phyloP scores from a whole-genome alignment of 495 filamentous ascomycete species.

The Pseudomonodictys pantanalensis region DNA sequence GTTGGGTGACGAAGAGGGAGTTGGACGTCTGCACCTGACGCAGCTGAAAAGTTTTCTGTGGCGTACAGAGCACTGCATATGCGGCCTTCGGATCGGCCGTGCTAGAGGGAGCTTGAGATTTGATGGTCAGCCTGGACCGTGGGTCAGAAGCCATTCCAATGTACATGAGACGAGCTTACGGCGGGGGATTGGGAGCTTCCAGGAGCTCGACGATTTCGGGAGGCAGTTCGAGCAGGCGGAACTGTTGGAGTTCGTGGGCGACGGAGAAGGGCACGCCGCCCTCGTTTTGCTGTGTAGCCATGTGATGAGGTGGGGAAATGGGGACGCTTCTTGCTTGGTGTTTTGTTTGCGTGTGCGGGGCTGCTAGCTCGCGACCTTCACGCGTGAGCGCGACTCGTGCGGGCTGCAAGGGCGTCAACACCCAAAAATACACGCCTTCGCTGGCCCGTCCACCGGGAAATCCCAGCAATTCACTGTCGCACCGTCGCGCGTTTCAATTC shows the following conservation, averaged over 20 bases:
- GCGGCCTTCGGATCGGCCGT: slow-evolving; percentile 44
- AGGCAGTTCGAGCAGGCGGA: slow-evolving; percentile 79
- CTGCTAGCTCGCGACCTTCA: slow-evolving; percentile 5
- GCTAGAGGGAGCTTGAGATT: slow-evolving; percentile 45
- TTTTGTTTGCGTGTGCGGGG: slow-evolving; percentile 16
- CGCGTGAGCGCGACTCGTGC: neutral
- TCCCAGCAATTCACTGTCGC: slow-evolving; percentile 4
- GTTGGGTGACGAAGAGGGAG: slow-evolving; percentile 66
- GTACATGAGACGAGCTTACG: slow-evolving; percentile 19
- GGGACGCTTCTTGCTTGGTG: neutral
- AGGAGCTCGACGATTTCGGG: slow-evolving; percentile 67
- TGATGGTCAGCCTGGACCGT: slow-evolving; percentile 61
- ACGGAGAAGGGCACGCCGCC: slow-evolving; percentile 63
- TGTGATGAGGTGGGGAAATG: slow-evolving; percentile 26
- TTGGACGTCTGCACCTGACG: slow-evolving; percentile 93
- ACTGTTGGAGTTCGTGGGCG: slow-evolving; percentile 56
- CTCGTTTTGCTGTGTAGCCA: slow-evolving; percentile 59
- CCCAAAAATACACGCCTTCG: neutral
- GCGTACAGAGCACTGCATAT: slow-evolving; percentile 71
- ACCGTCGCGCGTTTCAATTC: slow-evolving; percentile 13
- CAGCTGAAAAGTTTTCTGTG: slow-evolving; percentile 68
- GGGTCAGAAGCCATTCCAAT: neutral
- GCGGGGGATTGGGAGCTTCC: slow-evolving; percentile 28
- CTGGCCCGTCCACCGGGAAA: neutral
- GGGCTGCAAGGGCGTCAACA: neutral